Evolutionary conservation across 305 asterid genomes (phyloP).

Genomic region (Solanum hybrid): DNA sequence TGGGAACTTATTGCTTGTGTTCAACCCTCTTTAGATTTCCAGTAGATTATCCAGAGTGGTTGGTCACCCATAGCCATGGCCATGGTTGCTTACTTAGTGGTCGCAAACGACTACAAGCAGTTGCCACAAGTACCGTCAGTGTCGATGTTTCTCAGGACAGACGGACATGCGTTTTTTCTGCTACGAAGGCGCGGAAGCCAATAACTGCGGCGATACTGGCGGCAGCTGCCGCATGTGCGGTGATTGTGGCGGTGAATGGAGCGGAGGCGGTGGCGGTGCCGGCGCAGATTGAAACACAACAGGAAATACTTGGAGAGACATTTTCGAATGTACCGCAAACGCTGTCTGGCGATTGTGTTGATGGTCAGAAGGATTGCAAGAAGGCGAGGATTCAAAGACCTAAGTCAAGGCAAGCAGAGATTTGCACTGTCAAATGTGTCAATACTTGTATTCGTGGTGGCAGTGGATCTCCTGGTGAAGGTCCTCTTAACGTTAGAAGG

Average conservation of each 20-base stretch:
- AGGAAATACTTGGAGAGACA: conserved; percentile 37
- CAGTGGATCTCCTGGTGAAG: conserved; percentile 83
- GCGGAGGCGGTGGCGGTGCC: background rate
- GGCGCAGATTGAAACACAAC: background rate
- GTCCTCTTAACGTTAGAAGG: conserved; percentile 78
- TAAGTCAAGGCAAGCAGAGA: conserved; percentile 71
- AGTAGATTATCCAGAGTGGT: background rate
- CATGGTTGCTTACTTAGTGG: background rate
- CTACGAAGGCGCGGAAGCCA: background rate
- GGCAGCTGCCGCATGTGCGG: background rate
- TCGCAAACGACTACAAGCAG: background rate
- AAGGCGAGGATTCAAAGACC: conserved; percentile 69
- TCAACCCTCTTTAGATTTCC: background rate
- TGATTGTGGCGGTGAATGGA: background rate
- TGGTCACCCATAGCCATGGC: background rate
- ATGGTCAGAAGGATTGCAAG: conserved; percentile 42
- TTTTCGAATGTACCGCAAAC: conserved; percentile 72
- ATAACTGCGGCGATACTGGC: conserved; percentile 6
- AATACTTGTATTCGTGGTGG: conserved; percentile 78
- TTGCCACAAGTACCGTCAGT: background rate
- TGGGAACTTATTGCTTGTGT: background rate
- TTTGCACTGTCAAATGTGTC: conserved; percentile 66
- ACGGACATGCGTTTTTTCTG: background rate
- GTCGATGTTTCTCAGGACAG: background rate
- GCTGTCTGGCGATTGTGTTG: conserved; percentile 47